Evolutionary conservation across 345 rosid genomes (phyloP), one percentile per base, ranked within the genome.

Genomic region (Aquilaria sinensis): DNA sequence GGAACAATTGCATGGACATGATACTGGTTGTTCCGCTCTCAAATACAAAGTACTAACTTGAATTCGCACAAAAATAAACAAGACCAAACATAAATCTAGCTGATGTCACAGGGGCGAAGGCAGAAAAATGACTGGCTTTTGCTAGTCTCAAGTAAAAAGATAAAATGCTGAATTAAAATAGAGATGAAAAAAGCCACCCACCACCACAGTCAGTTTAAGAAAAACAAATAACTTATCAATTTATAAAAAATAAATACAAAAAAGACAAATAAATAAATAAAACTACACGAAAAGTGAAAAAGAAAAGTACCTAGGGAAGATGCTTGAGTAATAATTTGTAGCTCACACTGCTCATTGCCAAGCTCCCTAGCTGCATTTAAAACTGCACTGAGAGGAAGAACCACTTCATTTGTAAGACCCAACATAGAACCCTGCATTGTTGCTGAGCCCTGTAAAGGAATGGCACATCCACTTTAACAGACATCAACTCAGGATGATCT

Each of bases 321-420:
- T 15, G 95, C 86, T 71, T 85, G 95, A 12, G 89, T 77, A 47
- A 87, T 68, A 43, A 85, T 67, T 51, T 71, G 72, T 75, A 89
- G 82, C 60, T 80, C 80, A 32, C 66, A 83, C 23, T 57, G 61
- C 32, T 65, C 79, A 11, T 56, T 70, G 14, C 62, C 77, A 61
- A 73, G 68, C 71, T 70, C 77, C 81, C 70, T 69, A 31, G 72
- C 59, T 13, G 75, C 37, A 70, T 72, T 43, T 7, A 64, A 48
- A 71, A 79, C 77, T 54, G 76, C 67, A 65, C 70, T 72, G 60
- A 69, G 50, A 12, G 76, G 69, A 51, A 83, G 71, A 43, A 78
- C 57, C 2, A 41, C 65, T 14, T 76, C 51, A 16, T 66, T 57
- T 0, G 57, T 33, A 10, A 66, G 5, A 6, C 41, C 69, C 69